These are phyloP conservation scores for Peronospora destructor DNA, from an alignment of 352 stramenopile genomes.

Conservation along the genomic window DNA sequence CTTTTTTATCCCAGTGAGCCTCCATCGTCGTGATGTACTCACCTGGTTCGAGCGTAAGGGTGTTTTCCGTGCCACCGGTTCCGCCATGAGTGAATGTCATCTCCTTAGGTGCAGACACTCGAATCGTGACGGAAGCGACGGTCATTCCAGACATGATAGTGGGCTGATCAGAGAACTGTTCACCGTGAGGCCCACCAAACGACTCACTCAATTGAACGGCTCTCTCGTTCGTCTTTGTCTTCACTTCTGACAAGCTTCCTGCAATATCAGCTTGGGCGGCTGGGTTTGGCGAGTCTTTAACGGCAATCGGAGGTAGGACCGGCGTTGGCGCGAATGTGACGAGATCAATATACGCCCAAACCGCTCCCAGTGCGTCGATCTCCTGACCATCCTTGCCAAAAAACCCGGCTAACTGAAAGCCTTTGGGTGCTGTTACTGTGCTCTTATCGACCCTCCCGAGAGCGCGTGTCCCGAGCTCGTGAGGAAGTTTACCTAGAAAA, in stretches of 20 bases:
- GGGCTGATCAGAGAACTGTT: constrained; percentile 4
- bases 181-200: constrained; percentile 7
- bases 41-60: constrained; percentile 1
- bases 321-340: no score
- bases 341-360: neutral
- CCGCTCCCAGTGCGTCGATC: constrained; percentile 4
- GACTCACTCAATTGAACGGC: constrained; percentile 4
- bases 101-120: constrained; percentile 3
- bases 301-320: neutral
- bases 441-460: constrained; percentile 6
- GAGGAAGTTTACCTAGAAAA: constrained; percentile 23
- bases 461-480: constrained; percentile 22
- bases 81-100: constrained; percentile 8
- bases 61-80: constrained; percentile 1
- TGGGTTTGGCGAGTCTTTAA: neutral
- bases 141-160: constrained; percentile 4
- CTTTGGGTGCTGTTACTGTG: constrained; percentile 3
- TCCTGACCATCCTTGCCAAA: constrained; percentile 1
- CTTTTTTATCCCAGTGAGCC: constrained; percentile 1
- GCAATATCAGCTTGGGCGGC: neutral
- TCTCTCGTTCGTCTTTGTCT: neutral
- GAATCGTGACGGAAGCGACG: constrained; percentile 4
- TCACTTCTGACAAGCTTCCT: constrained; percentile 3
- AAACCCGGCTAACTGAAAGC: constrained; percentile 6
- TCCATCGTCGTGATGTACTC: constrained; percentile 8